These are phyloP conservation scores for Ampelomyces quisqualis DNA, from an alignment of 2,329 filamentous ascomycete genomes.

Conservation along the genomic window DNA sequence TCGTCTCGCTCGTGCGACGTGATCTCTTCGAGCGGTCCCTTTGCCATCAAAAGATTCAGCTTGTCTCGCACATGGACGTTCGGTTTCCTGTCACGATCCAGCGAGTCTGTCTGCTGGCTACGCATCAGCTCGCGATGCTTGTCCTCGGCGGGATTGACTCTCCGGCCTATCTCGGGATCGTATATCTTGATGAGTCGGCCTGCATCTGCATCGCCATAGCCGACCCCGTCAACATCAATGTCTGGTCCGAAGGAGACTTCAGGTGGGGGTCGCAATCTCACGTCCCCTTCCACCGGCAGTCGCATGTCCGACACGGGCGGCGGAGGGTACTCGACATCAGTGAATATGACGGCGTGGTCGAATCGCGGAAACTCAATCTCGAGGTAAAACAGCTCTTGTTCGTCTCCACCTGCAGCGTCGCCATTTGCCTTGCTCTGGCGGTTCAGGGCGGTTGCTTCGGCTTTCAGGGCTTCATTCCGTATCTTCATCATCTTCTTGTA, in stretches of 20 bases:
- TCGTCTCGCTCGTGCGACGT: slow-evolving; percentile 91
- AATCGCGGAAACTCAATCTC: slow-evolving; percentile 92
- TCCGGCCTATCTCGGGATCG: slow-evolving; percentile 85
- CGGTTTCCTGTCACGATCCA: slow-evolving; percentile 93
- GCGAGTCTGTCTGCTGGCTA: slow-evolving; percentile 86
- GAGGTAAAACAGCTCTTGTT: slow-evolving; percentile 72
- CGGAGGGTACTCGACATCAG: slow-evolving; percentile 86
- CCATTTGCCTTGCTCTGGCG: slow-evolving; percentile 22
- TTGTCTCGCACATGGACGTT: slow-evolving; percentile 96
- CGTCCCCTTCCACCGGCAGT: slow-evolving; percentile 61
- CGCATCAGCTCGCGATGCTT: slow-evolving; percentile 91
- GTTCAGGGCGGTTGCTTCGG: slow-evolving; percentile 42
- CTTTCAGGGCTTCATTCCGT: slow-evolving; percentile 44
- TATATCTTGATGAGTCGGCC: slow-evolving; percentile 79
- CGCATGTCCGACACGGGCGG: slow-evolving; percentile 78
- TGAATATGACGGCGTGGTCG: slow-evolving; percentile 93
- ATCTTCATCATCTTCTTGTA: slow-evolving; percentile 84
- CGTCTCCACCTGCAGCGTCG: slow-evolving; percentile 39
- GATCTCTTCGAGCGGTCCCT: slow-evolving; percentile 86
- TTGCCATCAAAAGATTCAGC: slow-evolving; percentile 85
- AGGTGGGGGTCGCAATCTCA: slow-evolving; percentile 75
- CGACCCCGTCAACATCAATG: slow-evolving; percentile 68
- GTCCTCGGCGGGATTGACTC: slow-evolving; percentile 90
- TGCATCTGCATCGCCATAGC: slow-evolving; percentile 53
- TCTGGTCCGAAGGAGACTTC: slow-evolving; percentile 89